Evolutionary conservation across 169 alveolate genomes (phyloP).

Genomic region (Plasmodium gonderi): DNA sequence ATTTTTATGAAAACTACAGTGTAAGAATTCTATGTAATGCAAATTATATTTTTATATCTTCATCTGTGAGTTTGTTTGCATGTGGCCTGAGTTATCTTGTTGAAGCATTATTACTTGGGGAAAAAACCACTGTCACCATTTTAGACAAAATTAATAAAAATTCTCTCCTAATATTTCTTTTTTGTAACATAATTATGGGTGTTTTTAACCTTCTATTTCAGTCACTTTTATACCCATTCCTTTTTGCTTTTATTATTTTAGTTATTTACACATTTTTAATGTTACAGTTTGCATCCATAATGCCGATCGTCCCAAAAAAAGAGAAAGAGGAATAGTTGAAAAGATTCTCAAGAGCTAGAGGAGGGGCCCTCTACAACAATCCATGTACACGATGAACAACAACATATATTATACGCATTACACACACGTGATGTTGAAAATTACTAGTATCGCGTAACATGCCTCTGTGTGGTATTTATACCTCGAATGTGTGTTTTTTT

Average conservation of each 20-base stretch:
- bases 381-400: no score
- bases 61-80: constrained; percentile 20
- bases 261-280: not conserved
- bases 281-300: not conserved
- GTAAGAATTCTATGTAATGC: constrained; percentile 59
- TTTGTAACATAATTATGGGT: constrained; percentile 42
- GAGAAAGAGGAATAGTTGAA: not conserved
- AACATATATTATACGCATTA: no score
- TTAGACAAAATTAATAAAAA: constrained; percentile 23
- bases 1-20: constrained; percentile 19
- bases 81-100: constrained; percentile 13
- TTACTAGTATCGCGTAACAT: no score
- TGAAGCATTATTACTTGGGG: constrained; percentile 3
- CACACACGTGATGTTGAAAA: no score
- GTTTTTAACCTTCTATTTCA: constrained; percentile 38
- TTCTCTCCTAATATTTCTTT: constrained; percentile 12
- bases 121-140: constrained; percentile 4
- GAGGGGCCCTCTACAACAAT: not conserved
- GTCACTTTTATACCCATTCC: constrained; percentile 28
- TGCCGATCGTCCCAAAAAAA: not conserved
- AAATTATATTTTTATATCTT: constrained; percentile 23
- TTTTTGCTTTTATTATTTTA: constrained; percentile 15
- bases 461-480: no score
- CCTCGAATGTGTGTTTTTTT: no score
- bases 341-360: not conserved